phyloP scores from a whole-genome alignment of 352 stramenopile genomes.

The Blastocystis sp. region DNA sequence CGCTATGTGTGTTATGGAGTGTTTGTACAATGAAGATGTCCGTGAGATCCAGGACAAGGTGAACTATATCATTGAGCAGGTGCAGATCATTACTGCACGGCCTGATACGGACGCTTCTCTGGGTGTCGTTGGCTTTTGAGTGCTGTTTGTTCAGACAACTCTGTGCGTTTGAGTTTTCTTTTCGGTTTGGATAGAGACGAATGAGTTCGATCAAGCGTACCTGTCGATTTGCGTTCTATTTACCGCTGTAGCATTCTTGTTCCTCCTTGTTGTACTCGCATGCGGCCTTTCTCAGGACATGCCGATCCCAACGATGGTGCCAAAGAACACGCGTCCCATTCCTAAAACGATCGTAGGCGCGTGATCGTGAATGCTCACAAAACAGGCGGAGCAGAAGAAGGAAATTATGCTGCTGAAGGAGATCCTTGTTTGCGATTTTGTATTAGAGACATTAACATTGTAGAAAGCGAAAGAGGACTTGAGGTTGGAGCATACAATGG shows the following conservation, averaged over 20 bases:
- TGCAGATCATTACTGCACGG: constrained; percentile 36
- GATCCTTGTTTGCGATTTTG: not conserved
- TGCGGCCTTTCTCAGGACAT: not conserved
- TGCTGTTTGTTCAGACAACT: not conserved
- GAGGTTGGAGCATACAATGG: not conserved
- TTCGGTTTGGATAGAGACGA: too few relatives aligned
- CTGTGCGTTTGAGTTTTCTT: too few relatives aligned
- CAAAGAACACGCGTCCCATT: not conserved
- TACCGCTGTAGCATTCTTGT: not conserved
- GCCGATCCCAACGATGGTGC: not conserved
- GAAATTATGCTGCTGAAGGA: constrained; percentile 24
- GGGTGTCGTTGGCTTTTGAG: constrained; percentile 36
- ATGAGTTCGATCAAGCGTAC: too few relatives aligned
- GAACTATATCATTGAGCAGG: constrained; percentile 60
- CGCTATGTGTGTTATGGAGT: constrained; percentile 59
- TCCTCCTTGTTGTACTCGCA: not conserved
- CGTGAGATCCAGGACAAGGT: constrained; percentile 64
- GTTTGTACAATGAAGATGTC: constrained; percentile 63
- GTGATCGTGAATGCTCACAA: too few relatives aligned
- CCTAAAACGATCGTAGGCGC: constrained; percentile 1
- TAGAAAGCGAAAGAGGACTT: constrained; percentile 22
- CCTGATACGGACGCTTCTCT: constrained; percentile 25
- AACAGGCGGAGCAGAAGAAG: not conserved
- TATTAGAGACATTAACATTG: not conserved
- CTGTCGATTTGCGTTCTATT: not conserved